Evolutionary conservation across 208 protist genomes (phyloP).

Genomic region (Acanthamoeba royreba): DNA sequence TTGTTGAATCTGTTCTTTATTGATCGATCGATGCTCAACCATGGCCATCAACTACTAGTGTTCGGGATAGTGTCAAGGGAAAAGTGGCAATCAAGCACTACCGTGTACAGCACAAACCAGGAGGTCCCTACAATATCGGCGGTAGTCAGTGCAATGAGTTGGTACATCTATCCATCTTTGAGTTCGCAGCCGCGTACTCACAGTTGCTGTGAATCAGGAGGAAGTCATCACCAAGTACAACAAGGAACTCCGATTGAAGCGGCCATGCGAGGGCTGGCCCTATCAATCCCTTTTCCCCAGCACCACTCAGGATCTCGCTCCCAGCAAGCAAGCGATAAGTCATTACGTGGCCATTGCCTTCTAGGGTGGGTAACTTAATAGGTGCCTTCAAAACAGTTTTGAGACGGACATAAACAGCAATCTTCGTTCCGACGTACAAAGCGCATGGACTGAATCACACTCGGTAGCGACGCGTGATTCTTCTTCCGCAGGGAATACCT

Average conservation of each 20-base stretch:
- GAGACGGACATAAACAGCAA: too few species aligned
- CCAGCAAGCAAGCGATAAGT: neutral
- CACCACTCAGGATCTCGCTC: neutral
- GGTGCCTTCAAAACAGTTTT: too few species aligned
- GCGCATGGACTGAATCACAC: too few species aligned
- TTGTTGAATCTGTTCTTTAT: too few species aligned
- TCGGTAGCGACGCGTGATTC: too few species aligned
- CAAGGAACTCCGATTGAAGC: slow-evolving; percentile 31
- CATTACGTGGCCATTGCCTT: neutral
- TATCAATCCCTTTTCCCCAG: neutral
- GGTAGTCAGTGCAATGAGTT: neutral
- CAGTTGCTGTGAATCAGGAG: neutral
- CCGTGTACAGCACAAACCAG: neutral
- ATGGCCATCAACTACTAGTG: too few species aligned
- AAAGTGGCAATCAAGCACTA: slow-evolving; percentile 21
- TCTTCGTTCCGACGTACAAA: too few species aligned
- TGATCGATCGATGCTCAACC: too few species aligned
- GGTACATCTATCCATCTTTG: neutral
- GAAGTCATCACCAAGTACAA: slow-evolving; percentile 19
- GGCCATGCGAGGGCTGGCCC: neutral
- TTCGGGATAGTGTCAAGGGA: neutral
- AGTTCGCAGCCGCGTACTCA: neutral
- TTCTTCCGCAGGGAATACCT: too few species aligned
- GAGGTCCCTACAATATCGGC: neutral
- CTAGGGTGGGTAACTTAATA: too few species aligned